These are phyloP conservation scores for Calvatia gigantea DNA, from an alignment of 768 basidiomycete species.

Conservation along the genomic window DNA sequence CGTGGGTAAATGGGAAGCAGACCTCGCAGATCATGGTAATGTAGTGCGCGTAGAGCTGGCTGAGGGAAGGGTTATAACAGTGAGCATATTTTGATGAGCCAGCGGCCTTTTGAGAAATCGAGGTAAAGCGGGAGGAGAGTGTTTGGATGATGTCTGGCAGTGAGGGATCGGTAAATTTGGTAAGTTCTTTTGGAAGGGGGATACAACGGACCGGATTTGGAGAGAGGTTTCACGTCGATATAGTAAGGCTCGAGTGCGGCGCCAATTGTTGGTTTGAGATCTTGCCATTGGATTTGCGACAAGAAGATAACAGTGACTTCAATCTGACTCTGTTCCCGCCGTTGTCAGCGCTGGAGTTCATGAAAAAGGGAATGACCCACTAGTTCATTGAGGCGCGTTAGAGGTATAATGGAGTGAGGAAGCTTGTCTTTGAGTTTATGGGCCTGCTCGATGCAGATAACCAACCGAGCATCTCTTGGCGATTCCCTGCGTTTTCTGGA, in stretches of 20 bases:
- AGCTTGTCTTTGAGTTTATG: conserved; percentile 61
- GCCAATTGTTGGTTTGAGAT: conserved; percentile 65
- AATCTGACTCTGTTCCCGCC: conserved; percentile 20
- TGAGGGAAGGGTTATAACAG: conserved; percentile 53
- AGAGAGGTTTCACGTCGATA: conserved; percentile 48
- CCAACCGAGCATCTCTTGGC: conserved; percentile 37
- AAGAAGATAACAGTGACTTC: conserved; percentile 60
- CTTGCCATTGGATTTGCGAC: conserved; percentile 67
- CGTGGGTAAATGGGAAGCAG: conserved; percentile 61
- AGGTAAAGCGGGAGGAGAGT: conserved; percentile 37
- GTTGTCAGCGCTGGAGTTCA: background rate
- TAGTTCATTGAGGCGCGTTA: conserved; percentile 69
- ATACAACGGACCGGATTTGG: conserved; percentile 52
- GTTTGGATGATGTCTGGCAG: conserved; percentile 28
- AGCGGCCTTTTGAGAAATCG: conserved; percentile 12
- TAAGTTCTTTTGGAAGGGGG: background rate
- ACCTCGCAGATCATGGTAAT: conserved; percentile 52
- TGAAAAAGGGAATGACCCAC: conserved; percentile 29
- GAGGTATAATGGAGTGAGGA: conserved; percentile 64
- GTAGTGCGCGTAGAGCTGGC: conserved; percentile 64
- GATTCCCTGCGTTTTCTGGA: conserved; percentile 17
- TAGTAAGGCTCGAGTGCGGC: conserved; percentile 73
- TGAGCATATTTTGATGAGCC: conserved; percentile 13
- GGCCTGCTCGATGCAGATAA: conserved; percentile 63
- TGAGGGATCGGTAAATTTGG: background rate